phyloP scores from a whole-genome alignment of 208 protist genomes.

The Trypanosoma theileri region DNA sequence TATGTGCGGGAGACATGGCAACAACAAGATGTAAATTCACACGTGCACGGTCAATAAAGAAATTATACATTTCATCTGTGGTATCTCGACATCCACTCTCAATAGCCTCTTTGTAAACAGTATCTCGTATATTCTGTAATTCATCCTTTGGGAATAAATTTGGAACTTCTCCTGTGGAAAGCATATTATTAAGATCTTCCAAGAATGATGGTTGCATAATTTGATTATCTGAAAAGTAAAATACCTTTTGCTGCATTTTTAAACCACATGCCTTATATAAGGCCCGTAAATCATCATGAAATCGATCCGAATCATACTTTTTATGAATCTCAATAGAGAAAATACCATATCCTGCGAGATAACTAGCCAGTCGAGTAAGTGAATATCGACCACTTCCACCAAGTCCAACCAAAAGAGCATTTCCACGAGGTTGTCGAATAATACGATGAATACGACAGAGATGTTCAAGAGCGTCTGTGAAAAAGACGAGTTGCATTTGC shows the following conservation, averaged over 20 bases:
- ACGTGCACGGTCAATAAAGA: constrained; percentile 95
- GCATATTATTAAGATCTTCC: constrained; percentile 98
- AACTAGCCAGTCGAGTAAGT: constrained; percentile 95
- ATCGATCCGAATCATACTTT: constrained; percentile 94
- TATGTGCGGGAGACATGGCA: constrained; percentile 97
- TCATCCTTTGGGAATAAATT: constrained; percentile 97
- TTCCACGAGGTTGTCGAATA: constrained; percentile 95
- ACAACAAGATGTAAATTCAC: constrained; percentile 96
- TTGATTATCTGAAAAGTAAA: constrained; percentile 98
- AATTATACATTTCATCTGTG: constrained; percentile 93
- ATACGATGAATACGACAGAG: constrained; percentile 97
- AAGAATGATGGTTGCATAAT: constrained; percentile 96
- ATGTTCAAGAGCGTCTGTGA: constrained; percentile 97
- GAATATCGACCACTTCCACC: constrained; percentile 97
- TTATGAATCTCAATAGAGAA: constrained; percentile 97
- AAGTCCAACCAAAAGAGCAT: constrained; percentile 97
- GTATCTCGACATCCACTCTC: constrained; percentile 88
- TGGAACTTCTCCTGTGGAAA: constrained; percentile 97
- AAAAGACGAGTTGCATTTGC: constrained; percentile 97
- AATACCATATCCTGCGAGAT: constrained; percentile 94
- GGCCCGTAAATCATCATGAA: constrained; percentile 97
- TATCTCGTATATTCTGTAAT: constrained; percentile 91
- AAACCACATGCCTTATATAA: constrained; percentile 95
- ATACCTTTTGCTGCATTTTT: constrained; percentile 95
- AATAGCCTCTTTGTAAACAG: constrained; percentile 89